Conservation (phyloP, 768 basidiomycete genomes). For the Scleroderma bovista region DNA sequence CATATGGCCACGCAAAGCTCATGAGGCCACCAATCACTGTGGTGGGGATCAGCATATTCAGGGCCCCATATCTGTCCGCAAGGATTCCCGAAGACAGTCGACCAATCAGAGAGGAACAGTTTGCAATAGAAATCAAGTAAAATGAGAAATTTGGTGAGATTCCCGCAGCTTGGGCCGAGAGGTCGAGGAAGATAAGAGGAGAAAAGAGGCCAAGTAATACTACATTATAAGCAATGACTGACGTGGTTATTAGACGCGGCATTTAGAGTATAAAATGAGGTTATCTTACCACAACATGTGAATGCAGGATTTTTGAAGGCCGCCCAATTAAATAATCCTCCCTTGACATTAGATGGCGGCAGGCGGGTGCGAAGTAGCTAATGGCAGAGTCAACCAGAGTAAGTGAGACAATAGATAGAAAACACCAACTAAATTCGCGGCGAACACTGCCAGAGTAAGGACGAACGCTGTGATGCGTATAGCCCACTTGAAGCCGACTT, state of each 20-base stretch:
- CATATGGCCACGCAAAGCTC: slow-evolving; percentile 43
- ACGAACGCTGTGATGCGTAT: slow-evolving; percentile 62
- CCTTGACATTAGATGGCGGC: slow-evolving; percentile 42
- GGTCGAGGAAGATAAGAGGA: slow-evolving; percentile 5
- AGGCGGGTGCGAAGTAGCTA: slow-evolving; percentile 34
- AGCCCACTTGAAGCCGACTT: slow-evolving; percentile 63
- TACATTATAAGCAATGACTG: slow-evolving; percentile 7
- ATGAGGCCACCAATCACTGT: slow-evolving; percentile 34
- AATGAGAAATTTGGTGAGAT: slow-evolving; percentile 6
- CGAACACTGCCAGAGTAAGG: slow-evolving; percentile 41
- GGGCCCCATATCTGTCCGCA: slow-evolving; percentile 23
- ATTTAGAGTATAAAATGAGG: not conserved
- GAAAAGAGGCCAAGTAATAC: slow-evolving; percentile 3
- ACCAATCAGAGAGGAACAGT: slow-evolving; percentile 6
- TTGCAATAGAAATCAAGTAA: slow-evolving; percentile 7
- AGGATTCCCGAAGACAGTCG: slow-evolving; percentile 5
- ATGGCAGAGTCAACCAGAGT: slow-evolving; percentile 14
- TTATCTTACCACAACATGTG: slow-evolving; percentile 1
- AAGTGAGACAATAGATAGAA: slow-evolving; percentile 9
- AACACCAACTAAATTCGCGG: slow-evolving; percentile 38
- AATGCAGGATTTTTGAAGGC: slow-evolving; percentile 36
- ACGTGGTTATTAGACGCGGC: not conserved
- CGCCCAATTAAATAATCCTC: slow-evolving; percentile 48
- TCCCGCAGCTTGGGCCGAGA: slow-evolving; percentile 5
- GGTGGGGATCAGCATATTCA: slow-evolving; percentile 39